These are phyloP conservation scores for Cucurbita ficifolia DNA, from an alignment of 306 rosid species.

Conservation along the genomic window DNA sequence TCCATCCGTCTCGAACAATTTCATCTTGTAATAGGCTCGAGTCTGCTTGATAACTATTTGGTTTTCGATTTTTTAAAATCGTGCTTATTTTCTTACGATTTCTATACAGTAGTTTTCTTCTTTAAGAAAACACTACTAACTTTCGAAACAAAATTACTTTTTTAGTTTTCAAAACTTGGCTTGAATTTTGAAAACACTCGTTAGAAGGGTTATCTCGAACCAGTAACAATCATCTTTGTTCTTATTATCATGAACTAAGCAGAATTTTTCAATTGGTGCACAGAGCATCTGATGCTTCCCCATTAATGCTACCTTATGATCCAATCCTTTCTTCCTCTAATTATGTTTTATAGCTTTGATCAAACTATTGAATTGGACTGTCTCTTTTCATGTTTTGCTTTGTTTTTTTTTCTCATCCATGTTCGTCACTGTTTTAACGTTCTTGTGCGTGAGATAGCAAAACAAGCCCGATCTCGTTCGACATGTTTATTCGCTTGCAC, in stretches of 20 bases:
- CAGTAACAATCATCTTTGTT: not conserved
- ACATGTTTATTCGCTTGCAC: not conserved
- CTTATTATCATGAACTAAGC: not conserved
- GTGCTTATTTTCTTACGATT: not conserved
- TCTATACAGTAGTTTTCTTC: not conserved
- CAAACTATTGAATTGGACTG: not conserved
- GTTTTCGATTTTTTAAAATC: not conserved
- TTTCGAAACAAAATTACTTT: no score
- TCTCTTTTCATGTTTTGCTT: not conserved
- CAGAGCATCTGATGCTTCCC: not conserved
- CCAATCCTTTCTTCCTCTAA: not conserved
- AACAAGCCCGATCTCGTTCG: not conserved
- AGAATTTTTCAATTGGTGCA: not conserved
- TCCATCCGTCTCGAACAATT: not conserved
- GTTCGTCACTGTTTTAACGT: not conserved
- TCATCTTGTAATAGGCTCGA: not conserved
- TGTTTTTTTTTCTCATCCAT: not conserved
- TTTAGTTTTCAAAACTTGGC: not conserved
- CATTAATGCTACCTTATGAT: not conserved
- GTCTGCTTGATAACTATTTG: not conserved
- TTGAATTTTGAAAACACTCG: no score
- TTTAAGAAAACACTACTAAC: not conserved
- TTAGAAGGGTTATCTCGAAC: not conserved
- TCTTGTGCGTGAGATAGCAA: not conserved
- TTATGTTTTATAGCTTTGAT: not conserved